phyloP scores from a whole-genome alignment of 2,329 filamentous ascomycete species.

The Fusarium sp. region DNA sequence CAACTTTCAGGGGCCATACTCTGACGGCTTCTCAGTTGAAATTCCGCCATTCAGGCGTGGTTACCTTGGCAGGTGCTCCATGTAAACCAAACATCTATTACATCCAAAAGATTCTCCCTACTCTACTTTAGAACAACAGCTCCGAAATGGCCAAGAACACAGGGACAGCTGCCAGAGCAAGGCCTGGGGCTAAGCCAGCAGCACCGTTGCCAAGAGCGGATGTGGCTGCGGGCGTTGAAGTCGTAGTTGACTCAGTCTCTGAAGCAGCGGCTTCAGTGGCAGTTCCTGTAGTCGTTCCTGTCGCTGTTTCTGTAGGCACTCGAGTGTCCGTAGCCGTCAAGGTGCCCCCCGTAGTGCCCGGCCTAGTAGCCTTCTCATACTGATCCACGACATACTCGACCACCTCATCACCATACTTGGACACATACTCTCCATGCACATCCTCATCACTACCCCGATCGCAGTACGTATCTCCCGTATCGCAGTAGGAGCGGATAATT shows the following conservation, averaged over 20 bases:
- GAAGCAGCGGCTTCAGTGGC: slow-evolving; percentile 5
- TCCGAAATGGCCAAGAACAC: slow-evolving; percentile 13
- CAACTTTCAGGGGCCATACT: background rate
- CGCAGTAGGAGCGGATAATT: slow-evolving; percentile 55
- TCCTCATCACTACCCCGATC: slow-evolving; percentile 46
- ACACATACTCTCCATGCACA: slow-evolving; percentile 53
- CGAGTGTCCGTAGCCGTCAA: slow-evolving; percentile 6
- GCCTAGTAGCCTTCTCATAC: slow-evolving; percentile 41
- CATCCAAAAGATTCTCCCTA: background rate
- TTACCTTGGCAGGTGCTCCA: background rate
- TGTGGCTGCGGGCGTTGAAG: slow-evolving; percentile 6
- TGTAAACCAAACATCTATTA: background rate
- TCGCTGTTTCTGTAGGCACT: background rate
- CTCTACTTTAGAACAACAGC: background rate
- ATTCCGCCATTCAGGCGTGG: background rate
- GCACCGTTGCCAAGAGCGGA: slow-evolving; percentile 24
- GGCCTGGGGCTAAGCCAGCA: slow-evolving; percentile 14
- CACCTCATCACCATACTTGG: slow-evolving; percentile 50
- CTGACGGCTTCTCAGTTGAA: background rate
- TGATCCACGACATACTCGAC: slow-evolving; percentile 52
- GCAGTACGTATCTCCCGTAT: slow-evolving; percentile 57
- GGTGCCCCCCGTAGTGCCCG: slow-evolving; percentile 3
- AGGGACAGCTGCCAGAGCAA: slow-evolving; percentile 11
- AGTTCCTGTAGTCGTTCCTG: background rate
- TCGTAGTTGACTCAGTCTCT: background rate